Conservation (phyloP, 139 green algal species). For the Chlorella sorokiniana region DNA sequence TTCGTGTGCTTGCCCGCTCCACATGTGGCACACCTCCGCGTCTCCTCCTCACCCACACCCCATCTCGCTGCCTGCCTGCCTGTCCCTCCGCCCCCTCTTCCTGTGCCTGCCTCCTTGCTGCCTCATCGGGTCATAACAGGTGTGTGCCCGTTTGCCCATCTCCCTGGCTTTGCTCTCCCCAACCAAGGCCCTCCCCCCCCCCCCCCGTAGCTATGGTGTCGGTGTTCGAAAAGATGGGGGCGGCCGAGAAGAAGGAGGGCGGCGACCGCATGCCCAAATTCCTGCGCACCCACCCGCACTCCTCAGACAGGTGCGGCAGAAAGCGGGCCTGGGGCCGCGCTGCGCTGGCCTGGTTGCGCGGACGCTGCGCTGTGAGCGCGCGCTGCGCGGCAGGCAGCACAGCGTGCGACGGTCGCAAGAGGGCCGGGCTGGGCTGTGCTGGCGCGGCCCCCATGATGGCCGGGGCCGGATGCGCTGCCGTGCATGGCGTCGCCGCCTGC, state of each 20-base stretch:
- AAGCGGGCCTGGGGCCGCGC: neutral
- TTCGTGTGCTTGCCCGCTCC: no score
- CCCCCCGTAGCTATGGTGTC: neutral
- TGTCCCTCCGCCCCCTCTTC: neutral
- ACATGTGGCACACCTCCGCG: no score
- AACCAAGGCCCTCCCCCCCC: neutral
- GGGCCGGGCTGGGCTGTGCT: no score
- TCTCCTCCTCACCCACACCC: no score
- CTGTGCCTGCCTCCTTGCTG: no score
- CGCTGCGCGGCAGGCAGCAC: neutral
- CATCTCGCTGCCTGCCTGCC: neutral
- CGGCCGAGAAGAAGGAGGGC: slow-evolving; percentile 24
- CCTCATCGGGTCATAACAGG: no score
- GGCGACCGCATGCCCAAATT: slow-evolving; percentile 55
- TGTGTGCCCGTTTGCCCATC: neutral
- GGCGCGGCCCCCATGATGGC: no score
- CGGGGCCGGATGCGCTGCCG: no score
- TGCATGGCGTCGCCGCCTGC: no score
- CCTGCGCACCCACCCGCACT: slow-evolving; percentile 81
- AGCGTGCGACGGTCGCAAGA: no score
- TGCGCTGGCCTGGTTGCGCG: neutral
- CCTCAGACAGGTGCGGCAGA: slow-evolving; percentile 51
- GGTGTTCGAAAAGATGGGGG: slow-evolving; percentile 43
- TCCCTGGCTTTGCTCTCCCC: neutral
- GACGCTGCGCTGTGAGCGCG: neutral